Conservation (phyloP, 192 early-diverging fungal species). For the Mortierella hygrophila region DNA sequence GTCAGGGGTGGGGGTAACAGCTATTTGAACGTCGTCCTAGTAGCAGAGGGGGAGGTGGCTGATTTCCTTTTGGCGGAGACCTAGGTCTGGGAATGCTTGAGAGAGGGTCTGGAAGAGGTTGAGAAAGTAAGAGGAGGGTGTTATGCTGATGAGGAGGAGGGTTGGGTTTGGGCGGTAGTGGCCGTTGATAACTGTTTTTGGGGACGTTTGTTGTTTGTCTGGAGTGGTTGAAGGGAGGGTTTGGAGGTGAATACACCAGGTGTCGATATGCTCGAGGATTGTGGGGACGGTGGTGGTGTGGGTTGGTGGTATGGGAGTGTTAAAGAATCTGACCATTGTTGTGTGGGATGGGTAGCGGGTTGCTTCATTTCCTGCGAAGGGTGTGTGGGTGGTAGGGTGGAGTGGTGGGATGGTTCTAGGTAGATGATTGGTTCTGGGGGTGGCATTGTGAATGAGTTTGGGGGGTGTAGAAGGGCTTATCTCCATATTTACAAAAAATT, state of each 20-base stretch:
- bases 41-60: conserved; percentile 47
- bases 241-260: not conserved
- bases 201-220: not conserved
- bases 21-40: conserved; percentile 6
- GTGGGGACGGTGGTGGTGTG: not conserved
- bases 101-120: not conserved
- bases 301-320: not conserved
- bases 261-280: not conserved
- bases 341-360: conserved; percentile 35
- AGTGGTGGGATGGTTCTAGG: conserved; percentile 21
- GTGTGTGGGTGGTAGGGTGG: not conserved
- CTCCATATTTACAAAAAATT: too few relatives aligned
- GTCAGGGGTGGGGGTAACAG: not conserved
- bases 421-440: conserved; percentile 28
- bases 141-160: conserved; percentile 22
- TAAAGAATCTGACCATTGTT: conserved; percentile 52
- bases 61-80: conserved; percentile 22
- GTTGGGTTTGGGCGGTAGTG: conserved; percentile 14
- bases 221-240: not conserved
- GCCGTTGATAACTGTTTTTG: conserved; percentile 3
- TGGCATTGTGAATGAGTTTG: not conserved
- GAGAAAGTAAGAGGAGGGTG: conserved; percentile 5
- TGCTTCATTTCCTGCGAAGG: conserved; percentile 36
- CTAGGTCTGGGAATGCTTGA: conserved; percentile 24
- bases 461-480: not conserved